A percentile compares a stretch with the other conserved stretches of the same genome.
Evolutionary conservation across 2,329 filamentous ascomycete species (phyloP).

Genomic region (Blumeria graminis): DNA sequence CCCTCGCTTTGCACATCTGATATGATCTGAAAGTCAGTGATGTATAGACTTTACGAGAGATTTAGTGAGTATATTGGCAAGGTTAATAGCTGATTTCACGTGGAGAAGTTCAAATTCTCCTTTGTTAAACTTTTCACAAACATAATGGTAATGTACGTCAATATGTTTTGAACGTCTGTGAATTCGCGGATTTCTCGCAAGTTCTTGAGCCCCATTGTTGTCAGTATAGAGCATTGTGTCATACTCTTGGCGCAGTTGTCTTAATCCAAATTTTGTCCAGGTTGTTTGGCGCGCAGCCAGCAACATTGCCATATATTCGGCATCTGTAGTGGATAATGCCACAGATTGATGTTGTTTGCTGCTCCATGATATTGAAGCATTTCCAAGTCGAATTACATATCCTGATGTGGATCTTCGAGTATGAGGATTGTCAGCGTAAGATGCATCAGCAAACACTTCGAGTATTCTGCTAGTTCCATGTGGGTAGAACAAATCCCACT

Average conservation of each 20-base stretch:
- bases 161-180: too few species aligned
- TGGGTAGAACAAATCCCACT: neutral
- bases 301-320: neutral
- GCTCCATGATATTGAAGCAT: neutral
- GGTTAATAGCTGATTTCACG: too few species aligned
- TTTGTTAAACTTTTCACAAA: neutral
- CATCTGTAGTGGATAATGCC: neutral
- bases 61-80: neutral
- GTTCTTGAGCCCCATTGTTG: too few species aligned
- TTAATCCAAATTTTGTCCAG: neutral
- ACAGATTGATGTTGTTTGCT: neutral
- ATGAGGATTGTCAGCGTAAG: neutral
- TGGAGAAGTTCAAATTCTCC: too few species aligned
- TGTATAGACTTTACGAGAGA: neutral
- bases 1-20: too few species aligned
- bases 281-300: neutral
- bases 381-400: neutral
- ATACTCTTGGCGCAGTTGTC: too few species aligned
- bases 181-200: too few species aligned
- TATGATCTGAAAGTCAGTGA: neutral
- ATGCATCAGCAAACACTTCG: neutral
- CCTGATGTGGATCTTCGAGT: too few species aligned
- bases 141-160: too few species aligned
- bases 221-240: too few species aligned
- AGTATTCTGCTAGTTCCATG: neutral